Evolutionary conservation across 305 asterid species (phyloP).

Genomic region (Fraxinus albicans): DNA sequence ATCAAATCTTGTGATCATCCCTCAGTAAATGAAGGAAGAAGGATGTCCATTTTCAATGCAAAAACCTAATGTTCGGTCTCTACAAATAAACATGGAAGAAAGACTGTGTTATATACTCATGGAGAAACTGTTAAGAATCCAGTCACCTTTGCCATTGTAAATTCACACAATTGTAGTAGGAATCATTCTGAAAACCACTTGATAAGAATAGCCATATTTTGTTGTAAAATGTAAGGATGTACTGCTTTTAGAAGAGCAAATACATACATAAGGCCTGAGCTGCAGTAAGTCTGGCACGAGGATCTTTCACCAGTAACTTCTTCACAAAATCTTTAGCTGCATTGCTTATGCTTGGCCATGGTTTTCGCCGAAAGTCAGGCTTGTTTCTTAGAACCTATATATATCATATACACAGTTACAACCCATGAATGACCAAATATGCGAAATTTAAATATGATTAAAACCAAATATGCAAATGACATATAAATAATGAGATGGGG

Average conservation of each 20-base stretch:
- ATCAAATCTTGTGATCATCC: background rate
- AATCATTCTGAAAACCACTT: background rate
- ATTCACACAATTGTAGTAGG: background rate
- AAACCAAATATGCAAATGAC: background rate
- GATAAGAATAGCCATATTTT: background rate
- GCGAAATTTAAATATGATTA: background rate
- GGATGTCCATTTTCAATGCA: background rate
- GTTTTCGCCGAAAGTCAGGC: constrained; percentile 96
- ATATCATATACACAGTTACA: constrained; percentile 1
- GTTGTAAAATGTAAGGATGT: background rate
- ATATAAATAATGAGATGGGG: background rate
- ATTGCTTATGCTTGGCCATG: constrained; percentile 89
- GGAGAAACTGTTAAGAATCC: background rate
- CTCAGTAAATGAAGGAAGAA: background rate
- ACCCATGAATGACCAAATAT: background rate
- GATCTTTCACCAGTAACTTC: constrained; percentile 88
- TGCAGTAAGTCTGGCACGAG: constrained; percentile 95
- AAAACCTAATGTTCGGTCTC: background rate
- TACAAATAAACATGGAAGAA: background rate
- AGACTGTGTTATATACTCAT: background rate
- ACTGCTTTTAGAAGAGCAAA: background rate
- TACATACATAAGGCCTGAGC: constrained; percentile 96
- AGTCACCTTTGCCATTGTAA: background rate
- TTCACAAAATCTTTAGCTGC: constrained; percentile 93
- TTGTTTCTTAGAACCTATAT: constrained; percentile 84